Base-by-base conservation (phyloP, 2,329 filamentous ascomycete genomes). In the Elsinoe arachidis region DNA sequence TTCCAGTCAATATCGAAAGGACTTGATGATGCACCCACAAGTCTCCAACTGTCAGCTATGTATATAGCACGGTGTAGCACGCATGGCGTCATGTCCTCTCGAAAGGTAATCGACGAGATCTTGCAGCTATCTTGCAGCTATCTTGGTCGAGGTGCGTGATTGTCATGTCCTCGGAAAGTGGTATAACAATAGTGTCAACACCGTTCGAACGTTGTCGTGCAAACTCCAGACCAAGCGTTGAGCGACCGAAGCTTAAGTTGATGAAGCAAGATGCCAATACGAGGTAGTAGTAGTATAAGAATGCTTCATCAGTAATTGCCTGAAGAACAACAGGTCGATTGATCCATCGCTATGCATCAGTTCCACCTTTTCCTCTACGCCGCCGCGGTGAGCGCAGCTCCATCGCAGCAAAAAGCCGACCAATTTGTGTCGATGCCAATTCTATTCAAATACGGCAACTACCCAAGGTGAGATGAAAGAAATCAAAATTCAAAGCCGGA, bases 361-460 rank as follows among this genome's bases (percentile, higher is more conserved):
- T 52, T 35, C 21, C 34, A 34, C 17, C 15, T 54, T 2, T 19
- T 54, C 11, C 14, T 34, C 7, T 7, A 39, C 34, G 34, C 51
- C n/a, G 19, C 51, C 4, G 9, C n/a, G 23, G 51, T 34, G 3
- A 34, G 33, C 12, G 51, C 51, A n/a, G 51, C 51, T 4, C 51
- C 51, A 21, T 15, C 51, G 12, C 17, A 33, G 12, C 51, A 54
- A 39, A 35, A 34, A n/a, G 35, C 11, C 15, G 47, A 37, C 26
- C 17, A 41, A 11, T 38, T 39, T 23, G 17, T 54, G n/a, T 23
- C 33, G 34, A 54, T 54, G 34, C 51, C 51, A 7, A 10, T 41
- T 3, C 26, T 26, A n/a, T 54, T 54, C 46, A 58, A 57, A 53
- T 60, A 60, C 39, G 58, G 58, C 21, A 56, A 53, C 19, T 61